Evolutionary conservation across 2,329 filamentous ascomycete species (phyloP).

Genomic region (Huntiella abstrusa): DNA sequence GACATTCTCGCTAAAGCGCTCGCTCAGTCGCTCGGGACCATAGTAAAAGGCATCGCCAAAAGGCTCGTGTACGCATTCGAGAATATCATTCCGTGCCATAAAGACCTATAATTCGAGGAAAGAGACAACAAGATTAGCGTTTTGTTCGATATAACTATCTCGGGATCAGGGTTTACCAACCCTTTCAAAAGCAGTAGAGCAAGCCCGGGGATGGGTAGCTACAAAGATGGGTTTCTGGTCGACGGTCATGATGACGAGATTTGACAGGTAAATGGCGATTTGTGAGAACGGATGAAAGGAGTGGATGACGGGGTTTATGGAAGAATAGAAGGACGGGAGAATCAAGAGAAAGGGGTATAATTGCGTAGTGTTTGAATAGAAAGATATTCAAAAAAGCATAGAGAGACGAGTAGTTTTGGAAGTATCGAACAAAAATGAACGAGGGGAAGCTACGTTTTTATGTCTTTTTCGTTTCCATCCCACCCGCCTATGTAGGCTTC

Average conservation of each 20-base stretch:
- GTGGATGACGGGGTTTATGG: background rate
- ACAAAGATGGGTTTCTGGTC: conserved; percentile 61
- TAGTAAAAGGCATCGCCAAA: conserved; percentile 96
- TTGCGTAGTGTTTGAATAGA: no score
- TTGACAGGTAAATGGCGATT: no score
- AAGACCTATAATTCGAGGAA: conserved; percentile 47
- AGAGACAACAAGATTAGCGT: conserved; percentile 3
- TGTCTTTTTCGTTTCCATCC: no score
- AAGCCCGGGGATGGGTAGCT: conserved; percentile 83
- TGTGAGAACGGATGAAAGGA: conserved; percentile 1
- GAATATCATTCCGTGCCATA: conserved; percentile 72
- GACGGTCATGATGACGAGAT: conserved; percentile 28
- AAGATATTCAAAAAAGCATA: no score
- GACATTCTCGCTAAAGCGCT: conserved; percentile 55
- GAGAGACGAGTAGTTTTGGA: no score
- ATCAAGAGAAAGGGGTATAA: background rate
- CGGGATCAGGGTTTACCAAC: conserved; percentile 24
- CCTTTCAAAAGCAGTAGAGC: conserved; percentile 92
- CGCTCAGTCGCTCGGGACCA: conserved; percentile 70
- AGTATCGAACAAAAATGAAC: no score
- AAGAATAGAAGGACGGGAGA: background rate
- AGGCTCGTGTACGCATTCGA: conserved; percentile 81
- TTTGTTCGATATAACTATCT: conserved; percentile 16
- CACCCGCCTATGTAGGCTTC: no score
- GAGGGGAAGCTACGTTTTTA: no score